Conservation (phyloP, 176 grass and related monocot species). For the Alopecurus myosuroides region DNA sequence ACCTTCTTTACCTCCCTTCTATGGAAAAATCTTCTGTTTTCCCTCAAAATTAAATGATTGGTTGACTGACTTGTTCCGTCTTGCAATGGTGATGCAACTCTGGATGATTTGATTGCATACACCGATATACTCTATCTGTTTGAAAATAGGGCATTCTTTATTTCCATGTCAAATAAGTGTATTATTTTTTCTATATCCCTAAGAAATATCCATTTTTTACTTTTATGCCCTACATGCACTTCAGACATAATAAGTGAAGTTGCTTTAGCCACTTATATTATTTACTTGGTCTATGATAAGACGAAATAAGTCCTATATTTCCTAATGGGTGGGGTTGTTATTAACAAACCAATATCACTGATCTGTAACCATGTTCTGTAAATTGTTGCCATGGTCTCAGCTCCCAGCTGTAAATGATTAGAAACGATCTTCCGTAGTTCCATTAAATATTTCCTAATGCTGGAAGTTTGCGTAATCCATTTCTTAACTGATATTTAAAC, state of each 20-base stretch:
- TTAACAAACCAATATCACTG: background rate
- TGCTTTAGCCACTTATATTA: background rate
- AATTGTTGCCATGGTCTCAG: slow-evolving; percentile 1
- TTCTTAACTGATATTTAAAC: background rate
- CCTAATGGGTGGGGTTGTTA: background rate
- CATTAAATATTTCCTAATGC: background rate
- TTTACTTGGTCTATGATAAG: background rate
- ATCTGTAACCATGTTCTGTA: background rate
- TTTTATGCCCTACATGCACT: background rate
- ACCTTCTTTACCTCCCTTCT: slow-evolving; percentile 1
- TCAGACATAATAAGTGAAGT: background rate
- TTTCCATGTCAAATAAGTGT: background rate
- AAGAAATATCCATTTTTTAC: background rate
- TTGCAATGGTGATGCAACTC: background rate
- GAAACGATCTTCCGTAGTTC: background rate
- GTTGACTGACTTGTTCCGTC: background rate
- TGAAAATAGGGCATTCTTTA: background rate
- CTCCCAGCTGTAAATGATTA: background rate
- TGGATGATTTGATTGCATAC: background rate
- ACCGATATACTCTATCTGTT: background rate
- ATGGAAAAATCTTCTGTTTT: background rate
- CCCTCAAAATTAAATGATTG: background rate
- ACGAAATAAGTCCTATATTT: background rate
- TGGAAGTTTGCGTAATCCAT: background rate
- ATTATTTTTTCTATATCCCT: background rate